Percentiles rank a stretch among this genome's conserved stretches.
phyloP scores from a whole-genome alignment of 208 protist species.

The Leishmania guyanensis region DNA sequence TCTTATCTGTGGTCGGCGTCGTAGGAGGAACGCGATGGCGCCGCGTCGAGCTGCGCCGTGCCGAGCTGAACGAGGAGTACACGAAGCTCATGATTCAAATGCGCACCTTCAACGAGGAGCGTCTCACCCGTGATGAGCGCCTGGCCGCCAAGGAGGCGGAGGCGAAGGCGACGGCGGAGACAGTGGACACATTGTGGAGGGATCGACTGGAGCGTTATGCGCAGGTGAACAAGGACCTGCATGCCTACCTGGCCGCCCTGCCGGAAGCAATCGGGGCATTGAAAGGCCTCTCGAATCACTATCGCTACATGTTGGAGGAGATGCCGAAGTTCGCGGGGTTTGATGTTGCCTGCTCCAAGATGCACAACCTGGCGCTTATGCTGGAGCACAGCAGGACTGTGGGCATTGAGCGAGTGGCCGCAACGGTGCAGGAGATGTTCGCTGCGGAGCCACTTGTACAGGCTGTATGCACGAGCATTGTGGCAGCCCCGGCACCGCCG shows the following conservation, averaged over 20 bases:
- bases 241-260: constrained; percentile 67
- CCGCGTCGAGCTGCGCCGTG: constrained; percentile 46
- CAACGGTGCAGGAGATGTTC: constrained; percentile 66
- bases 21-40: constrained; percentile 54
- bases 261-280: constrained; percentile 74
- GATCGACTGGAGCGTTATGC: constrained; percentile 76
- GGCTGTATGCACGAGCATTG: constrained; percentile 60
- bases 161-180: constrained; percentile 40
- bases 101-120: constrained; percentile 45
- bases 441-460: constrained; percentile 66
- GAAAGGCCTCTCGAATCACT: constrained; percentile 78
- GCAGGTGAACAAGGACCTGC: constrained; percentile 62
- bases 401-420: constrained; percentile 50
- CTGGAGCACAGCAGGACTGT: constrained; percentile 58
- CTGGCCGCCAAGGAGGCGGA: constrained; percentile 49
- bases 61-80: constrained; percentile 75
- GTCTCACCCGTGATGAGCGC: constrained; percentile 38
- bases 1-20: constrained; percentile 38
- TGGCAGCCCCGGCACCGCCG: constrained; percentile 19
- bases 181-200: constrained; percentile 71
- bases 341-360: constrained; percentile 78
- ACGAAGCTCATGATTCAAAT: constrained; percentile 43
- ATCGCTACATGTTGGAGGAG: constrained; percentile 78
- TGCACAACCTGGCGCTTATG: constrained; percentile 78
- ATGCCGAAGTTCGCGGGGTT: constrained; percentile 80